Evolutionary conservation across 176 grass and related monocot species (phyloP).

Genomic region (Phoenix roebelenii): DNA sequence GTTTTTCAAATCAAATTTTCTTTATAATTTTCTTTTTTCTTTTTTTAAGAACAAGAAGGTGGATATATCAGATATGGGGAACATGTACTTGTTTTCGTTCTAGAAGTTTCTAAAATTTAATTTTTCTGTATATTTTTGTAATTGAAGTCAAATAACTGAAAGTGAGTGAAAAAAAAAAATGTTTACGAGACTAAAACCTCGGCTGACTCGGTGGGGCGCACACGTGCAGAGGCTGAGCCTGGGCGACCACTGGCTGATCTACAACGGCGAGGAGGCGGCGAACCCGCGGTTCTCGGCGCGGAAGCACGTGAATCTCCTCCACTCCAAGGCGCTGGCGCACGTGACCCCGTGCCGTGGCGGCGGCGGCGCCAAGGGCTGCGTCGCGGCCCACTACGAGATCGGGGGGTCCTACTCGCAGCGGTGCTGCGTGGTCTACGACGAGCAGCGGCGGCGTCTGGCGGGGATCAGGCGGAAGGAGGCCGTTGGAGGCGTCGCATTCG

Average conservation of each 20-base stretch:
- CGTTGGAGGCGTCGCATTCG: constrained; percentile 20
- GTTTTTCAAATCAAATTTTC: too few relatives aligned
- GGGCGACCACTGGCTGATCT: constrained; percentile 59
- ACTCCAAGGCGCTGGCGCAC: constrained; percentile 27
- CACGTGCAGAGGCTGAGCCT: constrained; percentile 57
- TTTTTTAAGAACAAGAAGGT: too few relatives aligned
- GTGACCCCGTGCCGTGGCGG: constrained; percentile 12
- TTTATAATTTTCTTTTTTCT: too few relatives aligned
- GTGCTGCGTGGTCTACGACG: constrained; percentile 41
- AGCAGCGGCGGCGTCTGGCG: constrained; percentile 30
- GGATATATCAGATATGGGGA: too few relatives aligned
- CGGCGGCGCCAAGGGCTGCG: neutral
- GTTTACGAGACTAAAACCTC: too few relatives aligned
- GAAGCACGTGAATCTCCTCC: constrained; percentile 37
- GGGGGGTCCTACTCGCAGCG: constrained; percentile 67
- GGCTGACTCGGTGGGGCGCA: neutral
- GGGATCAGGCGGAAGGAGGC: constrained; percentile 51
- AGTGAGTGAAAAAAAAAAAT: too few relatives aligned
- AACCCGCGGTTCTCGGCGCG: constrained; percentile 45
- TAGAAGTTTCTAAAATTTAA: too few relatives aligned
- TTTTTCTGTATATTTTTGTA: too few relatives aligned
- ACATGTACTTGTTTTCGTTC: too few relatives aligned
- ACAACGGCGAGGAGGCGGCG: constrained; percentile 48
- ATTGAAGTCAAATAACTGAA: too few relatives aligned
- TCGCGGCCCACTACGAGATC: constrained; percentile 31